Evolutionary conservation across 805 yeast species (phyloP), one percentile per base, ranked within the genome.

Genomic region (Yarrowia yakushimensis): DNA sequence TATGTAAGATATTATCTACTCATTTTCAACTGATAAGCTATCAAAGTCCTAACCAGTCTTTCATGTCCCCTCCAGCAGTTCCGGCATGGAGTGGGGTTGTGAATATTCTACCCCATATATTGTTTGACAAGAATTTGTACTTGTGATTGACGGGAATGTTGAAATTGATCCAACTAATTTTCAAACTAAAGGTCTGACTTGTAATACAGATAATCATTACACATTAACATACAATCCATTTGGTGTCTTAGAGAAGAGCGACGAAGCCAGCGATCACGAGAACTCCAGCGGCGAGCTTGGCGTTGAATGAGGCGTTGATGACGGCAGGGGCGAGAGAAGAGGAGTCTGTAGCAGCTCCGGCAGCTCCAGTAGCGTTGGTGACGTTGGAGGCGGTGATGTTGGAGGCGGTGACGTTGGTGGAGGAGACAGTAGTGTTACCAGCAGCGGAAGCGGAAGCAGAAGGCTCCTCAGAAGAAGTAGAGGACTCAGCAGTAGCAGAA

Each of bases 271-370:
- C 55, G 11, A 30, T 39, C 20, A 48, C 13, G 25, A 48, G 30
- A 5, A 48, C 39, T 12, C 55, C 55, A 22, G 39, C 55, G 15
- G 55, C 55, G 20, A 48, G 55, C 30, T 31, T 31, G 55, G 39
- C 55, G 39, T 48, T 48, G 39, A 31, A 48, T 2, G 55, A 31
- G 28, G 55, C 39, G 20, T 25, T 13, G 10, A 31, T 6, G 10
- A 31, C 15, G 2, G 3, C 55, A 4, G 37, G 55, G 5, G 55
- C 55, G 22, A n/a, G 2, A 20, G 15, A 15, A 18, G 45, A n/a
- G 30, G 45, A 28, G 10, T 11, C 41, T 0, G 41, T 10, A 23
- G 42, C 13, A 31, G 41, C 13, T 11, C 23, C 34, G 11, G 34
- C 25, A 15, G 34, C 28, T 22, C n/a, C 30, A 6, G 48, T 23